Conservation (phyloP, 177 flowering plant genomes). For the Vitis hybrid region DNA sequence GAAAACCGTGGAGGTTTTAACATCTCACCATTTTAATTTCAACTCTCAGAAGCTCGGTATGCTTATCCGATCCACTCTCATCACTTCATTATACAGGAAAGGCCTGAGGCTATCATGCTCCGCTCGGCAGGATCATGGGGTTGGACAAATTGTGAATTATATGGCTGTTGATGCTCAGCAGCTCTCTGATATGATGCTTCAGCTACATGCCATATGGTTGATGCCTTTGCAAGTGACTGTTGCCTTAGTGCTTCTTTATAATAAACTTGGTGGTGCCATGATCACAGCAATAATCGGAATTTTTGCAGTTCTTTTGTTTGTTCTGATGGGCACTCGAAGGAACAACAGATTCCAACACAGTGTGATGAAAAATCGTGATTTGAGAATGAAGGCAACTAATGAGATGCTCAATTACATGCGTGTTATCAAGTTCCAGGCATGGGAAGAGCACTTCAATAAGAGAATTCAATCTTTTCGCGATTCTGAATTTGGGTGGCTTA, state of each 20-base stretch:
- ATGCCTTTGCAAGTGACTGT: conserved; percentile 74
- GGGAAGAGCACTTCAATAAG: conserved; percentile 84
- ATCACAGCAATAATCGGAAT: conserved; percentile 49
- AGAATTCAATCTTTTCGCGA: conserved; percentile 58
- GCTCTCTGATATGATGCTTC: conserved; percentile 90
- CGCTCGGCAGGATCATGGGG: conserved; percentile 80
- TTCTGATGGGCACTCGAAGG: conserved; percentile 43
- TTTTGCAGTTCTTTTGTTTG: conserved; percentile 40
- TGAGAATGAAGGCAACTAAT: conserved; percentile 85
- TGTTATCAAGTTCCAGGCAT: conserved; percentile 91
- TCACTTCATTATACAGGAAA: conserved; percentile 77
- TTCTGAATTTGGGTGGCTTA: conserved; percentile 70
- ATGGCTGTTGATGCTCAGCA: conserved; percentile 99
- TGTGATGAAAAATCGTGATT: conserved; percentile 72
- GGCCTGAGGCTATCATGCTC: conserved; percentile 80
- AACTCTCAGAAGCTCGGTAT: conserved; percentile 80
- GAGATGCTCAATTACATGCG: conserved; percentile 94
- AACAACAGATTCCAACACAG: conserved; percentile 58
- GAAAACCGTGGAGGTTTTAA: conserved; percentile 69
- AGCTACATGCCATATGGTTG: conserved; percentile 81
- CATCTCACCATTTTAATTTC: conserved; percentile 82
- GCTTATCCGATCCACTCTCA: conserved; percentile 73
- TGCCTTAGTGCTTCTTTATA: conserved; percentile 66
- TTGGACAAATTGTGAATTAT: conserved; percentile 93
- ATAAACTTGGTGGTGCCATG: conserved; percentile 52